phyloP scores from a whole-genome alignment of 148 eudicot species.

The Silene conica region DNA sequence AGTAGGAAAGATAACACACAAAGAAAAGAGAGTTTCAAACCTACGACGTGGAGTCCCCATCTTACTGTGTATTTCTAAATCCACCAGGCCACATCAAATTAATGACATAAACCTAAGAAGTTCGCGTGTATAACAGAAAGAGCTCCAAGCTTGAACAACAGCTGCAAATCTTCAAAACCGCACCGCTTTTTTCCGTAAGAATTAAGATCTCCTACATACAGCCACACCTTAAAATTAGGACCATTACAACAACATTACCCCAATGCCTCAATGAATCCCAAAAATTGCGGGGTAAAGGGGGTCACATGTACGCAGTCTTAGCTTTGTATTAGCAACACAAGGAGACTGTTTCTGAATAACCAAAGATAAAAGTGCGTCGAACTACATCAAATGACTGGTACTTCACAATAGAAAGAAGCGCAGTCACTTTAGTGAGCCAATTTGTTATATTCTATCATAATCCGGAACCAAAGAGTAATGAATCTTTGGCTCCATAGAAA shows the following conservation, averaged over 20 bases:
- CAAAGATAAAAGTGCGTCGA: no score
- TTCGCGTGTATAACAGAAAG: constrained; percentile 6
- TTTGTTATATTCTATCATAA: no score
- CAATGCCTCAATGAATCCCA: no score
- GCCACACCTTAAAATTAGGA: not conserved
- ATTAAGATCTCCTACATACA: constrained; percentile 18
- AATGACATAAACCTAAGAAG: not conserved
- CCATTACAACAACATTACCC: not conserved
- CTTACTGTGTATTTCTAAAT: constrained; percentile 13
- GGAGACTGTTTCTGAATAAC: no score
- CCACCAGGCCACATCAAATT: not conserved
- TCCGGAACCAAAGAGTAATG: no score
- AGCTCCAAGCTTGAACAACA: constrained; percentile 13
- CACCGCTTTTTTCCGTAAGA: not conserved
- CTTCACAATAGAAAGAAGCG: no score
- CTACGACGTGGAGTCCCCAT: constrained; percentile 37
- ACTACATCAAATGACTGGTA: no score
- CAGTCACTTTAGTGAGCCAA: no score
- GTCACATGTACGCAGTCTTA: no score
- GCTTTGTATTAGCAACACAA: no score
- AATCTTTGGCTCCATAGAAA: no score
- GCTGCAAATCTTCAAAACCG: not conserved
- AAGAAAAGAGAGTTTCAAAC: constrained; percentile 12
- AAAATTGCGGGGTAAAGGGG: no score
- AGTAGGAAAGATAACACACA: not conserved